These are phyloP conservation scores for Diospyros lotus DNA, from an alignment of 148 eudicot species.

Conservation along the genomic window DNA sequence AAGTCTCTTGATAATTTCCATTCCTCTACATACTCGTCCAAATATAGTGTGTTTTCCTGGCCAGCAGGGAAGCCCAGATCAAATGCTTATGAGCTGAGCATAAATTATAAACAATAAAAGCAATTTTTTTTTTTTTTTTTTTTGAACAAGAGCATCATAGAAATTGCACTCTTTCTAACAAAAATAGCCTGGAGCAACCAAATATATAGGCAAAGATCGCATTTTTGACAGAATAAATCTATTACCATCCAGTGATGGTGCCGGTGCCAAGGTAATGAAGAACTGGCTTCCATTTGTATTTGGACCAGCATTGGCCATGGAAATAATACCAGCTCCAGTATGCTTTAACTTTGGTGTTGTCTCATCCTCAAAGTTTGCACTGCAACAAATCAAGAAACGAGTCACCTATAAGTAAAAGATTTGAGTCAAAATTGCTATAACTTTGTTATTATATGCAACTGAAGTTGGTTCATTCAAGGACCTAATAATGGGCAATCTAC, in stretches of 20 bases:
- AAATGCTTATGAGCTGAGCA: background rate
- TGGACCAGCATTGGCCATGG: slow-evolving; percentile 99
- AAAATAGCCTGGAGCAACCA: background rate
- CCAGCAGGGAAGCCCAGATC: background rate
- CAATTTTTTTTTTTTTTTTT: background rate
- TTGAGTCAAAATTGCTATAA: background rate
- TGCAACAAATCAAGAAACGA: slow-evolving; percentile 30
- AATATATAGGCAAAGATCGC: background rate
- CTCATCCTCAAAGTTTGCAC: slow-evolving; percentile 84
- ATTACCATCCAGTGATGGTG: slow-evolving; percentile 83
- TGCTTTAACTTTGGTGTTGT: slow-evolving; percentile 68
- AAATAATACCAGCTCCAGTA: slow-evolving; percentile 91
- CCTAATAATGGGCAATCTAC: too few species aligned
- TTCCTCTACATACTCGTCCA: slow-evolving; percentile 87
- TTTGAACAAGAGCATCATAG: background rate
- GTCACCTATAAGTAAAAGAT: slow-evolving; percentile 6
- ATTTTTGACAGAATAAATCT: background rate
- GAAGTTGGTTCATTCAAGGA: too few species aligned
- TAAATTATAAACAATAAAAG: background rate
- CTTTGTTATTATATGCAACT: too few species aligned
- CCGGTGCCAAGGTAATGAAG: slow-evolving; percentile 79
- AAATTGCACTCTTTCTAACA: background rate
- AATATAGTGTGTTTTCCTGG: slow-evolving; percentile 98
- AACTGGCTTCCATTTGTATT: slow-evolving; percentile 97
- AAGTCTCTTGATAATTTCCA: slow-evolving; percentile 93